Percentiles rank a stretch among this genome's conserved stretches.
Evolutionary conservation across 1,284 basidiomycete species (phyloP).

Genomic region (Ustilago lituana): DNA sequence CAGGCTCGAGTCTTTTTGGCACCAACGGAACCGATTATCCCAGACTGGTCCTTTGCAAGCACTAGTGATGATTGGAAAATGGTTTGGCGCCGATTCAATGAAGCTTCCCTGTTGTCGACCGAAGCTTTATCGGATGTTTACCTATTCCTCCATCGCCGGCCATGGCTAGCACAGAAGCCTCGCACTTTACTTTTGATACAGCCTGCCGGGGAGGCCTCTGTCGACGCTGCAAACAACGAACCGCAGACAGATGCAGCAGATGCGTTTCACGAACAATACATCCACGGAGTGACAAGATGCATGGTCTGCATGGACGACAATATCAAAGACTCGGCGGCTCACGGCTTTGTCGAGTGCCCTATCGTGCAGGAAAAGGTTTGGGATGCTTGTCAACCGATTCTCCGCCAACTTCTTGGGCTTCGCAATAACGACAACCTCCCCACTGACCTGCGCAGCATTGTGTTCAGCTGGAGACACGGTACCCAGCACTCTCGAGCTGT

Average conservation of each 20-base stretch:
- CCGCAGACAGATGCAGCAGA: slow-evolving; percentile 1
- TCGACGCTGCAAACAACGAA: too few species aligned
- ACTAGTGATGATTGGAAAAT: background rate
- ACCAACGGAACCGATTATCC: background rate
- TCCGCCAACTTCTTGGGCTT: background rate
- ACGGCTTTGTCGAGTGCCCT: slow-evolving; percentile 10
- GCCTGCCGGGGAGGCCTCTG: too few species aligned
- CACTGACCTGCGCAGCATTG: too few species aligned
- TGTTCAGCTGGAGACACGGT: too few species aligned
- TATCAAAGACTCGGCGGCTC: slow-evolving; percentile 11
- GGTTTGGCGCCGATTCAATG: slow-evolving; percentile 2
- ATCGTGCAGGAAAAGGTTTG: slow-evolving; percentile 4
- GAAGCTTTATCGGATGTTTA: slow-evolving; percentile 3
- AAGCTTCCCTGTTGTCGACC: background rate
- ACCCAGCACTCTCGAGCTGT: too few species aligned
- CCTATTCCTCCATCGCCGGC: slow-evolving; percentile 3
- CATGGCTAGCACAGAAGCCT: slow-evolving; percentile 7
- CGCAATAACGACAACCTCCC: background rate
- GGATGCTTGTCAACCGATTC: background rate
- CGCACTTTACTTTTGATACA: too few species aligned
- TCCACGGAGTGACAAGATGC: slow-evolving; percentile 3
- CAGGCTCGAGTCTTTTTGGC: background rate
- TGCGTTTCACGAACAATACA: background rate
- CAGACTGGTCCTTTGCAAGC: slow-evolving; percentile 1
- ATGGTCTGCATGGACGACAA: slow-evolving; percentile 3